Conservation (phyloP, 345 rosid species). For the Eucalyptus erythrocorys region DNA sequence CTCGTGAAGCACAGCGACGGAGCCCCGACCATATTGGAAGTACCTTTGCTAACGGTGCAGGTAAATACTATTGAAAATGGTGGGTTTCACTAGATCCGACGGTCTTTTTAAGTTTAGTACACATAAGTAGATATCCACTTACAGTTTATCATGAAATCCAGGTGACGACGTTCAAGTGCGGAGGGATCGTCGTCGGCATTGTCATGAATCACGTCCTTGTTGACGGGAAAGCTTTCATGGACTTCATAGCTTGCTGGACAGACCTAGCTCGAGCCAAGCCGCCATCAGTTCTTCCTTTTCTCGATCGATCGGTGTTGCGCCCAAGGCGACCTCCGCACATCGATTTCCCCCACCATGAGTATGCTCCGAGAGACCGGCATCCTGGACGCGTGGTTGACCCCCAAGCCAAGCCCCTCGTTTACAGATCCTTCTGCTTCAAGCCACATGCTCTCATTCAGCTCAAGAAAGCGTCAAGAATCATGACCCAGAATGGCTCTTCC, state of each 20-base stretch:
- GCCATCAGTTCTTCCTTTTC: background rate
- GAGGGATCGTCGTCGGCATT: background rate
- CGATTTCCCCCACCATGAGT: background rate
- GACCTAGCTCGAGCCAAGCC: background rate
- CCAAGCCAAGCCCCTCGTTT: background rate
- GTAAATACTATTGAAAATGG: background rate
- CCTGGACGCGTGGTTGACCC: rapidly evolving
- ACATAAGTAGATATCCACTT: background rate
- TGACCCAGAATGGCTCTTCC: background rate
- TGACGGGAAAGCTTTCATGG: background rate
- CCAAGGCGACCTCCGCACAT: background rate
- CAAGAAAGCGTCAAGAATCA: background rate
- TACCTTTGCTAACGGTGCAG: background rate
- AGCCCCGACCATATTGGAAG: background rate
- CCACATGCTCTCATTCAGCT: background rate
- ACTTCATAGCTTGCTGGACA: background rate
- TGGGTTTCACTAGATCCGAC: too few species aligned
- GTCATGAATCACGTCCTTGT: background rate
- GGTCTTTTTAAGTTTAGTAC: background rate
- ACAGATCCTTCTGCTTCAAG: background rate
- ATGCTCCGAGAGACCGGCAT: background rate
- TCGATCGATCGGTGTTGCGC: background rate
- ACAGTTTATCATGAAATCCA: background rate
- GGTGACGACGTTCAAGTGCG: background rate
- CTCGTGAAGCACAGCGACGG: too few species aligned